These are phyloP conservation scores for Russula earlei DNA, from an alignment of 768 basidiomycete genomes.

Conservation along the genomic window DNA sequence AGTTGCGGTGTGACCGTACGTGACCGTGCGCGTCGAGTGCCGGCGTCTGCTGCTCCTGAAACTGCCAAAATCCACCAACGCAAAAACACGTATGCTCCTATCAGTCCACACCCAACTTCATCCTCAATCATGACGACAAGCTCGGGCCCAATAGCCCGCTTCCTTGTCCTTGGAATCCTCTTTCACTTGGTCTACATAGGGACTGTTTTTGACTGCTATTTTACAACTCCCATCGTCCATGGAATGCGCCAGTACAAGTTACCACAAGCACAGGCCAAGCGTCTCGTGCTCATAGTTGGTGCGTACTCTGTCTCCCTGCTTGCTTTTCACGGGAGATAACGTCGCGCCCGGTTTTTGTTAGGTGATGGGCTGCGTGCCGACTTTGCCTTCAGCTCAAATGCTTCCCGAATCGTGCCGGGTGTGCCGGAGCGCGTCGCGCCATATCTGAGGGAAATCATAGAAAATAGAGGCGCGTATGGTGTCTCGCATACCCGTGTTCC, in stretches of 20 bases:
- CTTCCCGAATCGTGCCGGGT: slow-evolving; percentile 43
- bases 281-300: slow-evolving; percentile 78
- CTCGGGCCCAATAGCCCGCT: slow-evolving; percentile 21
- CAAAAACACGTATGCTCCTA: no score
- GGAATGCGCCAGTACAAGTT: slow-evolving; percentile 56
- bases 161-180: slow-evolving; percentile 57
- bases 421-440: slow-evolving; percentile 61
- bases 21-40: no score
- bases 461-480: slow-evolving; percentile 66
- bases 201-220: slow-evolving; percentile 81
- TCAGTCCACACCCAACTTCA: background rate
- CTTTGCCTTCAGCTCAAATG: slow-evolving; percentile 55
- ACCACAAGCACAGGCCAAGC: slow-evolving; percentile 45
- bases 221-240: slow-evolving; percentile 72
- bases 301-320: slow-evolving; percentile 17
- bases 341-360: slow-evolving; percentile 22
- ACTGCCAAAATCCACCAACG: no score
- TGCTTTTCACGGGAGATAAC: background rate
- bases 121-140: slow-evolving; percentile 4
- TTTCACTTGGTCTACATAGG: slow-evolving; percentile 69
- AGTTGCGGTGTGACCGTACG: no score
- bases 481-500: slow-evolving; percentile 82
- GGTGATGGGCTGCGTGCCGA: slow-evolving; percentile 83
- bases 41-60: no score
- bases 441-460: slow-evolving; percentile 56